Percentiles rank a stretch among this genome's conserved stretches.
Evolutionary conservation across 164 flowering plant species (phyloP).

Genomic region (Vitis rotundifolia): DNA sequence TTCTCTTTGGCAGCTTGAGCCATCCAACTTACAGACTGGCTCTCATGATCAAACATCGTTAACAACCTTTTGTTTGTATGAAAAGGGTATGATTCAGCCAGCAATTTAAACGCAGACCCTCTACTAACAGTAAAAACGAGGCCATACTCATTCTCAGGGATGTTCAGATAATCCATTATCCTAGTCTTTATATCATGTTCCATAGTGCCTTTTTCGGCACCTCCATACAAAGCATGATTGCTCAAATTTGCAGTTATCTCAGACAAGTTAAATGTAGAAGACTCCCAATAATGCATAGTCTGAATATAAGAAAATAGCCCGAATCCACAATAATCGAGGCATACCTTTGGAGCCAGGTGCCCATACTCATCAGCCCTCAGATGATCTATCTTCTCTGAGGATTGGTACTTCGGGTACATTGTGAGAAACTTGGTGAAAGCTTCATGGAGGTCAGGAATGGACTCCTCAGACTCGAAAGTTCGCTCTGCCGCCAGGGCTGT

Average conservation of each 20-base stretch:
- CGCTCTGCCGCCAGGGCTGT: slow-evolving; percentile 80
- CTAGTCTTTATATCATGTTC: slow-evolving; percentile 81
- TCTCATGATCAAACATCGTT: slow-evolving; percentile 85
- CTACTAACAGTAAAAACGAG: slow-evolving; percentile 89
- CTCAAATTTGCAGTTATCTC: slow-evolving; percentile 89
- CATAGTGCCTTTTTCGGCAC: slow-evolving; percentile 79
- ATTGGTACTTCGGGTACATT: slow-evolving; percentile 82
- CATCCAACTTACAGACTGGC: slow-evolving; percentile 82
- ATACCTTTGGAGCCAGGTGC: slow-evolving; percentile 79
- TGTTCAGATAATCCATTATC: slow-evolving; percentile 87
- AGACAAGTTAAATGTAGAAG: slow-evolving; percentile 81
- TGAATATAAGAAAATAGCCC: slow-evolving; percentile 84
- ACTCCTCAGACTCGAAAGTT: slow-evolving; percentile 55
- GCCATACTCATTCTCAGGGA: slow-evolving; percentile 88
- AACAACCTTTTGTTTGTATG: slow-evolving; percentile 78
- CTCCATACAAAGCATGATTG: slow-evolving; percentile 90
- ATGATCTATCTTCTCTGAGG: slow-evolving; percentile 82
- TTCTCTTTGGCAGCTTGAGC: slow-evolving; percentile 73
- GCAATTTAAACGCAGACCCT: slow-evolving; percentile 86
- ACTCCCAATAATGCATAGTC: slow-evolving; percentile 78
- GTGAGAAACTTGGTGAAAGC: slow-evolving; percentile 73
- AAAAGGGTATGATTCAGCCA: slow-evolving; percentile 89
- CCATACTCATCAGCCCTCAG: slow-evolving; percentile 71
- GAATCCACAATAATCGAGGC: slow-evolving; percentile 94
- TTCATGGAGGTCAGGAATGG: slow-evolving; percentile 60